phyloP scores from a whole-genome alignment of 331 rosid species.

The Acacia pycnantha region DNA sequence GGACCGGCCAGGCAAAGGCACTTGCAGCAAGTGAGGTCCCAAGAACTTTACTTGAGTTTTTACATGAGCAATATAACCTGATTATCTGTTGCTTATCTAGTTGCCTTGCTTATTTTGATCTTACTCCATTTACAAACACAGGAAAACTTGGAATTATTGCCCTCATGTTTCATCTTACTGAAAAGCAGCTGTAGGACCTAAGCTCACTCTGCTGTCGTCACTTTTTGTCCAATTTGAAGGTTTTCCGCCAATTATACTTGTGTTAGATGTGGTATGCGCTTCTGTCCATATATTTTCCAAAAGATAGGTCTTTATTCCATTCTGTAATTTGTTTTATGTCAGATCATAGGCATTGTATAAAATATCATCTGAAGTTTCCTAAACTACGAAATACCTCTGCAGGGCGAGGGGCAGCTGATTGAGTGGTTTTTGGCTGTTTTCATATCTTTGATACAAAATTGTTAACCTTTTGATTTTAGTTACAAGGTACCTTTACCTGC shows the following conservation, averaged over 20 bases:
- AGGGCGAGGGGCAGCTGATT: not conserved
- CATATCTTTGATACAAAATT: not conserved
- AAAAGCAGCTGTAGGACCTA: slow-evolving; percentile 10
- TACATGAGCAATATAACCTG: slow-evolving; percentile 40
- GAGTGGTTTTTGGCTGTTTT: not conserved
- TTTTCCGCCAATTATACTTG: slow-evolving; percentile 66
- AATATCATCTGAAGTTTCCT: not conserved
- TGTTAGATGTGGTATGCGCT: slow-evolving; percentile 84
- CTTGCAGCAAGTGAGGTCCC: slow-evolving; percentile 92
- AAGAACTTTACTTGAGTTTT: slow-evolving; percentile 82
- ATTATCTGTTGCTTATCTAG: not conserved
- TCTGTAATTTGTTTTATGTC: slow-evolving; percentile 28
- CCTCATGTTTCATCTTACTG: slow-evolving; percentile 76
- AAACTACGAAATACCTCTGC: not conserved
- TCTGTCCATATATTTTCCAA: slow-evolving; percentile 77
- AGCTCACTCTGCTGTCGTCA: slow-evolving; percentile 75
- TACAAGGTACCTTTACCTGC: not conserved
- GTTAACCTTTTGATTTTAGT: not conserved
- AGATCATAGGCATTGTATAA: not conserved
- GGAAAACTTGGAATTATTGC: slow-evolving; percentile 77
- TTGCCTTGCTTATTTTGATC: slow-evolving; percentile 2
- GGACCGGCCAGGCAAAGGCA: slow-evolving; percentile 89
- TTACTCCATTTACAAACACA: slow-evolving; percentile 31
- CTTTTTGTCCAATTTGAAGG: slow-evolving; percentile 87
- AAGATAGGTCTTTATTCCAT: slow-evolving; percentile 1